Percentiles rank a stretch among this genome's conserved stretches.
These are phyloP conservation scores for Fragaria nilgerrensis DNA, from an alignment of 306 rosid species.

Conservation along the genomic window DNA sequence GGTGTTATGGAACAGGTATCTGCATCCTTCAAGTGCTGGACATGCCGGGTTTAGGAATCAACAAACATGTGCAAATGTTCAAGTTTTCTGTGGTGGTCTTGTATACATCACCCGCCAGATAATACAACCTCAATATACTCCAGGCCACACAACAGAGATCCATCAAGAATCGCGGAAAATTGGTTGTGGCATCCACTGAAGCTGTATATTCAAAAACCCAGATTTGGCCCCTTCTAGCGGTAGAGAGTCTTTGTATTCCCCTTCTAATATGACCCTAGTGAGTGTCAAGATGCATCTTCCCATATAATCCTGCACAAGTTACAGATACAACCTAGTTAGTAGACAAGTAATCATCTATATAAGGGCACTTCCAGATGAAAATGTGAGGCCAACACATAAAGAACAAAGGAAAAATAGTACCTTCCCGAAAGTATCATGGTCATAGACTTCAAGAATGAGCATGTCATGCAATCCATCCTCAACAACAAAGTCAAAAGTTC, in stretches of 20 bases:
- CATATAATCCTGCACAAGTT: conserved; percentile 67
- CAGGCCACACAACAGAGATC: conserved; percentile 1
- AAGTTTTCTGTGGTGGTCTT: not conserved
- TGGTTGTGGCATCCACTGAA: conserved; percentile 91
- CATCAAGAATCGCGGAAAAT: conserved; percentile 72
- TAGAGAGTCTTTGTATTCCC: conserved; percentile 73
- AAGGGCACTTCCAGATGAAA: not conserved
- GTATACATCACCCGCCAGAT: conserved; percentile 8
- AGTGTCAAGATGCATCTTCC: conserved; percentile 92
- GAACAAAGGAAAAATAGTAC: conserved; percentile 31
- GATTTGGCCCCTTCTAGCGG: conserved; percentile 81
- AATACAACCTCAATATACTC: not conserved
- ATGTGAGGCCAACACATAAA: conserved; percentile 4
- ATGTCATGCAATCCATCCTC: conserved; percentile 97
- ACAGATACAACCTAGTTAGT: conserved; percentile 3
- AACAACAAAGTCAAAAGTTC: conserved; percentile 90
- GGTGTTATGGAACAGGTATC: conserved; percentile 15
- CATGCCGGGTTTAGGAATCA: conserved; percentile 1
- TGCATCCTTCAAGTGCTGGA: conserved; percentile 3
- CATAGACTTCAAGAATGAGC: conserved; percentile 86
- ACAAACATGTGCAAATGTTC: conserved; percentile 7
- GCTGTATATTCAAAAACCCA: conserved; percentile 72
- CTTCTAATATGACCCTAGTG: conserved; percentile 69
- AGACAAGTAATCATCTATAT: not conserved
- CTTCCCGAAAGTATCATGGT: conserved; percentile 98